These are phyloP conservation scores for Melastoma candidum DNA, from an alignment of 441 rosid species.

Conservation along the genomic window DNA sequence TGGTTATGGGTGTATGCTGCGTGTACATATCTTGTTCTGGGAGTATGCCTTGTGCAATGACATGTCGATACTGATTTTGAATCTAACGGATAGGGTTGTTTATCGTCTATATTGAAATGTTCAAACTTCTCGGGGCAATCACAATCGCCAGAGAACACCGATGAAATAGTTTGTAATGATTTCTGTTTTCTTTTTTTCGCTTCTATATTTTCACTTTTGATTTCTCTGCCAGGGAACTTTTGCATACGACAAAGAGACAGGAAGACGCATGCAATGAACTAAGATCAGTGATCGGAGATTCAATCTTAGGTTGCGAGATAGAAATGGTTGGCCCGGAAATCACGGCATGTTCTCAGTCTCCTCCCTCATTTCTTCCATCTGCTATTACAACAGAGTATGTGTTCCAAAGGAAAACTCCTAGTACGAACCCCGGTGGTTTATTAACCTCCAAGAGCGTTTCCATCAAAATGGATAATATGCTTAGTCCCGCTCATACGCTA, in stretches of 20 bases:
- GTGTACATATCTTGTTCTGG: too few species aligned
- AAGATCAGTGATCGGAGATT: conserved; percentile 36
- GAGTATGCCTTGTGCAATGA: too few species aligned
- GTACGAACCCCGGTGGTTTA: conserved; percentile 27
- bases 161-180: neutral
- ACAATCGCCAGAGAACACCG: too few species aligned
- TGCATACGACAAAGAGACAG: conserved; percentile 64
- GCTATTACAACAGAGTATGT: conserved; percentile 47
- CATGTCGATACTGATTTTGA: too few species aligned
- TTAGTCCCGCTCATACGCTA: conserved; percentile 79
- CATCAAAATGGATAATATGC: conserved; percentile 56
- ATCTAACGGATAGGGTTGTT: too few species aligned
- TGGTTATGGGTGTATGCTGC: too few species aligned
- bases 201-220: too few species aligned
- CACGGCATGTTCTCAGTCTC: conserved; percentile 50
- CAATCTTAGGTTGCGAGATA: conserved; percentile 63
- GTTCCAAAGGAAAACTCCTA: conserved; percentile 30
- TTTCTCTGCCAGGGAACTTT: conserved; percentile 48
- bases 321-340: conserved; percentile 64
- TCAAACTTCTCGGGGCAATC: too few species aligned
- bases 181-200: conserved; percentile 2
- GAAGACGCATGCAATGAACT: conserved; percentile 39
- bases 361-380: conserved; percentile 51
- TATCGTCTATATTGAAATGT: too few species aligned
- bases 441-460: conserved; percentile 38